A percentile compares a stretch with the other conserved stretches of the same genome.
Conservation (phyloP, 176 grass and related monocot species). For the Bonia amplexicaulis region DNA sequence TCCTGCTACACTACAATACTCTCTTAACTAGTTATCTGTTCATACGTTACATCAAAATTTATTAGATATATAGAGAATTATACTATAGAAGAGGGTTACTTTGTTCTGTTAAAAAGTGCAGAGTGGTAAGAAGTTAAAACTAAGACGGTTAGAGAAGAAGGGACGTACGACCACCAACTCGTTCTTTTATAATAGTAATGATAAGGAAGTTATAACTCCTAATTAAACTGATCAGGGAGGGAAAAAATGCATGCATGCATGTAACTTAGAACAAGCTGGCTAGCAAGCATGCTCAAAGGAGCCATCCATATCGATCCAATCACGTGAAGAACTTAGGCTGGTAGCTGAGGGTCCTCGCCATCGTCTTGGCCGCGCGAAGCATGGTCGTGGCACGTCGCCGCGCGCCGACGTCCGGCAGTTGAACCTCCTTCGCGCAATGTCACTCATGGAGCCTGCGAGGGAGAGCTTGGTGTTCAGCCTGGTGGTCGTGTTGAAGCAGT, state of each 20-base stretch:
- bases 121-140: too few species aligned
- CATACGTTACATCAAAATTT: too few species aligned
- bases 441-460: constrained; percentile 54
- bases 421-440: constrained; percentile 48
- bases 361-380: constrained; percentile 14
- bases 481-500: constrained; percentile 42
- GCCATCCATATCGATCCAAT: not conserved
- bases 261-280: not conserved
- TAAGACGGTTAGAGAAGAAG: too few species aligned
- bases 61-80: too few species aligned
- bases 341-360: constrained; percentile 43
- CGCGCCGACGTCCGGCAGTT: constrained; percentile 16
- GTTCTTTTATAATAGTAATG: too few species aligned
- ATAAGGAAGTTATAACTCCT: not conserved
- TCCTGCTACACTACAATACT: too few species aligned
- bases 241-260: not conserved
- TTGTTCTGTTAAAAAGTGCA: too few species aligned
- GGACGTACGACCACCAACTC: too few species aligned
- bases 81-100: too few species aligned
- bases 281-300: not conserved
- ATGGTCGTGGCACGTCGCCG: constrained; percentile 15
- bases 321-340: constrained; percentile 20
- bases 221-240: not conserved
- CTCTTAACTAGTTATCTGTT: too few species aligned
- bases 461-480: constrained; percentile 58